A percentile compares a stretch with the other conserved stretches of the same genome.
These are phyloP conservation scores for Plasmodium malariae DNA, from an alignment of 169 alveolate genomes.

Conservation along the genomic window DNA sequence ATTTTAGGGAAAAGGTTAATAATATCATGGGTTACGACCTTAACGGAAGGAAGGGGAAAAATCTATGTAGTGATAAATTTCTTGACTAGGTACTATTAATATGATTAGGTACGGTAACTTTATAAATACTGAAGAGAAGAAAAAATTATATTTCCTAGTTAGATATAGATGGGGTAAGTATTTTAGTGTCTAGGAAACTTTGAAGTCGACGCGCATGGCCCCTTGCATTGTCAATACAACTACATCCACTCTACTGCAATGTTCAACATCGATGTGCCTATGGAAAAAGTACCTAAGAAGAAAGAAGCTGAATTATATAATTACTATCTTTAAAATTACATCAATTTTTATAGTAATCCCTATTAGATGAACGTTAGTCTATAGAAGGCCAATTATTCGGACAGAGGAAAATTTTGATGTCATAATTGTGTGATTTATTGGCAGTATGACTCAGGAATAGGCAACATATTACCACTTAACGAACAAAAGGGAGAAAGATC, in stretches of 20 bases:
- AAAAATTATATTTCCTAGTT: constrained; percentile 12
- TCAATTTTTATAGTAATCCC: constrained; percentile 4
- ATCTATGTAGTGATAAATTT: constrained; percentile 27
- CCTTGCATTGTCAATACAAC: constrained; percentile 1
- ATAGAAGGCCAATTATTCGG: neutral
- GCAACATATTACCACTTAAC: neutral
- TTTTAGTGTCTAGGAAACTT: constrained; percentile 30
- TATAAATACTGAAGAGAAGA: constrained; percentile 1
- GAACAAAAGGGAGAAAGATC: neutral
- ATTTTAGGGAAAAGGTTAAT: constrained; percentile 25
- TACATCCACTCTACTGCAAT: constrained; percentile 24
- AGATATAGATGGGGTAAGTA: constrained; percentile 51
- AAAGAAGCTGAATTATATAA: neutral
- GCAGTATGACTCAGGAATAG: neutral
- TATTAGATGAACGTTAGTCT: constrained; percentile 1
- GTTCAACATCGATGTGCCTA: constrained; percentile 4
- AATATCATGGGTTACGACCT: constrained; percentile 21
- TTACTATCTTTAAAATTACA: constrained; percentile 12
- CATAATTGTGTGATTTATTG: too few species aligned
- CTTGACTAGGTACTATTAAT: constrained; percentile 52
- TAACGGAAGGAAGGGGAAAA: constrained; percentile 51
- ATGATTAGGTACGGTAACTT: constrained; percentile 74
- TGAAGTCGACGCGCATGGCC: constrained; percentile 40
- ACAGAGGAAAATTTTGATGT: neutral
- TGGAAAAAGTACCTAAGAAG: neutral